Evolutionary conservation across 1,284 basidiomycete genomes (phyloP), one percentile per base, ranked within the genome.

Genomic region (Irpex sp.): DNA sequence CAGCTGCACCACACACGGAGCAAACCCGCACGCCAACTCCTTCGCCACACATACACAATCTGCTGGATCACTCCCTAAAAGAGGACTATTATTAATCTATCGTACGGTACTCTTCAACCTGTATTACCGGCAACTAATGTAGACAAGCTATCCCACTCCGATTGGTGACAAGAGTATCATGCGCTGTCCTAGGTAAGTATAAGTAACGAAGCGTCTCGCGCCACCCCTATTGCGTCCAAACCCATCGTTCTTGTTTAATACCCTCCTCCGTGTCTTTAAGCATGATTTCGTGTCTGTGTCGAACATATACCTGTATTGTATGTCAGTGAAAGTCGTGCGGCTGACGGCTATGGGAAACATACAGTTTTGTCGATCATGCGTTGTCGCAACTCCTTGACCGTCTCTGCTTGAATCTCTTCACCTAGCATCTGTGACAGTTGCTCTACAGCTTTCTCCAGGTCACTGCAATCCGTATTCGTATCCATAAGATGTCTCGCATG

Each of bases 401-500:
- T 79, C 35, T 81, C 78, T 4, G 76, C 72, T 49, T 86, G 84
- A 55, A 89, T 81, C 9, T 83, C 82, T 68, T 83, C 81, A 69
- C 89, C 86, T 36, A 90, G 74, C 61, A 86, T 74, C 67, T 86
- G 84, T 3, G 84, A 83, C 0, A 90, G 77, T 21, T 84, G 80
- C 69, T 90, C 88, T 8, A 88, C 87, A 0, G 86, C 86, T 65
- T 83, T 78, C 71, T 90, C 88, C 5, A 90, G 77, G 70, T 89
- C 86, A 49, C 84, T 75, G 65, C 9, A 17, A 8, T 26, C 26
- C 26, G 26, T 26, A 26, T 26, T 26, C 26, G 26, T 26, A 26
- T 26, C 26, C 26, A 26, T 26, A 26, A 26, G 26, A 26, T 26
- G 26, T 26, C 26, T 26, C 26, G 26, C 26, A 26, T 26, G 26